phyloP scores from a whole-genome alignment of 768 basidiomycete species.

The Dentipellis fragilis region DNA sequence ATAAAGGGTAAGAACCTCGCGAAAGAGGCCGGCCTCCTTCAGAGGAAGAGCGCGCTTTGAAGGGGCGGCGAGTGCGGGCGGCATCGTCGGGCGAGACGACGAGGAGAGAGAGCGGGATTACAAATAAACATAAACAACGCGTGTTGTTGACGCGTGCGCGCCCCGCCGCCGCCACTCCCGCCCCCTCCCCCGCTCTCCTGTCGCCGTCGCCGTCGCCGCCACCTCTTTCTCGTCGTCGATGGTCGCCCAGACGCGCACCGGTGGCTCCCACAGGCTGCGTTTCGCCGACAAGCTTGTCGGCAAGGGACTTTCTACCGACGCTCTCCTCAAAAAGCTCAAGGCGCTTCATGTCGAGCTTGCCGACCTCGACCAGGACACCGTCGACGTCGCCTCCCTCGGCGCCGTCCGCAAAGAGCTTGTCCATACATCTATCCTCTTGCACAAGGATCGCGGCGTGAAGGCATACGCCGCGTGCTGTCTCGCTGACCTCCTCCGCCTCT shows the following conservation, averaged over 20 bases:
- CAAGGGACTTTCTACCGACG: slow-evolving; percentile 71
- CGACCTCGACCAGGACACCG: slow-evolving; percentile 77
- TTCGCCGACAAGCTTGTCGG: slow-evolving; percentile 80
- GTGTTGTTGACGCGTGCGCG: slow-evolving; percentile 1
- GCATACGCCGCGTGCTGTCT: slow-evolving; percentile 91
- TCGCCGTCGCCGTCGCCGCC: neutral
- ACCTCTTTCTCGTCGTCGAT: slow-evolving; percentile 25
- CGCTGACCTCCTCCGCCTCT: slow-evolving; percentile 86
- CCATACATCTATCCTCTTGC: slow-evolving; percentile 68
- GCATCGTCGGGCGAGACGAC: slow-evolving; percentile 11
- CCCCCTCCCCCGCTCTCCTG: no score
- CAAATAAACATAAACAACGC: slow-evolving; percentile 13
- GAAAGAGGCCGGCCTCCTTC: slow-evolving; percentile 81
- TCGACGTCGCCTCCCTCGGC: slow-evolving; percentile 66
- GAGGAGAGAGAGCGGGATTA: slow-evolving; percentile 4
- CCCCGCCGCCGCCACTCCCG: no score
- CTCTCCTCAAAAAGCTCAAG: slow-evolving; percentile 79
- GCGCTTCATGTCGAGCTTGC: slow-evolving; percentile 67
- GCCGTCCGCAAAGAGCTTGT: slow-evolving; percentile 73
- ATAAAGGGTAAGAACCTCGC: slow-evolving; percentile 77
- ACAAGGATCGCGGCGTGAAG: slow-evolving; percentile 94
- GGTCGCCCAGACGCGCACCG: slow-evolving; percentile 68
- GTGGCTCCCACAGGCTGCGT: slow-evolving; percentile 44
- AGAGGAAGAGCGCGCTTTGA: slow-evolving; percentile 55
- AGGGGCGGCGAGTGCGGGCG: slow-evolving; percentile 11